Base-by-base conservation (phyloP, 2,329 filamentous ascomycete genomes). In the Ceratocystis colombiana region DNA sequence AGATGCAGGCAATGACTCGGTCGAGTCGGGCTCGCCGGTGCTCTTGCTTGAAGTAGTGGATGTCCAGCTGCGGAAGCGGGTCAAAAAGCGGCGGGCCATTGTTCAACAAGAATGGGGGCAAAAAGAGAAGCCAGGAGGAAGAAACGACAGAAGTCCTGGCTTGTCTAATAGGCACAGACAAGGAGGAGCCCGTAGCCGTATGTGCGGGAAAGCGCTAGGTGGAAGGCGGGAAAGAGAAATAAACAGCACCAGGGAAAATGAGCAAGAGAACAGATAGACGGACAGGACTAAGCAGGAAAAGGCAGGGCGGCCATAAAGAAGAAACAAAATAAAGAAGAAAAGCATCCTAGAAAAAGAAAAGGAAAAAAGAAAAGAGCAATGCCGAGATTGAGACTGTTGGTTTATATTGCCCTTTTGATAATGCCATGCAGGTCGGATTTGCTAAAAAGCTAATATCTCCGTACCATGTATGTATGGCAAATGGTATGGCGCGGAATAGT, bases 11-110 rank as follows among this genome's bases (percentile, higher is more conserved):
- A 22, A 28, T 48, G 37, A 28, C 48, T 17, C 25, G 28, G 37
- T 44, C n/a, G 61, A 25, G 6, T 67, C 65, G 12, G 22, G 48
- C 8, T 67, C 65, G 33, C 48, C 61, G 22, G 15, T 46, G 48
- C 59, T 62, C 48, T 30, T 45, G 62, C 30, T 45, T 15, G 61
- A 61, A 12, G 50, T 67, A 17, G 53, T 30, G 3, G 61, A 66
- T 25, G 65, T 64, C 65, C 65, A 67, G 53, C 65, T 67, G 25
- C 61, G 61, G 8, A 67, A 57, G 37, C 61, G 37, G n/a, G 61
- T 62, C 37, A 62, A 22, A 37, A 62, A 46, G 20, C 61, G 61
- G 61, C 61, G 61, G n/a, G 61, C 61, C 61, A 62, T 50, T 50
- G 20, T 50, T 22, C n/a, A 50, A 10, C 48, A 50, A 25, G 10